Percentiles rank a stretch among this genome's conserved stretches.
phyloP scores from a whole-genome alignment of 495 filamentous ascomycete genomes.

The Amphirosellinia nigrospora region DNA sequence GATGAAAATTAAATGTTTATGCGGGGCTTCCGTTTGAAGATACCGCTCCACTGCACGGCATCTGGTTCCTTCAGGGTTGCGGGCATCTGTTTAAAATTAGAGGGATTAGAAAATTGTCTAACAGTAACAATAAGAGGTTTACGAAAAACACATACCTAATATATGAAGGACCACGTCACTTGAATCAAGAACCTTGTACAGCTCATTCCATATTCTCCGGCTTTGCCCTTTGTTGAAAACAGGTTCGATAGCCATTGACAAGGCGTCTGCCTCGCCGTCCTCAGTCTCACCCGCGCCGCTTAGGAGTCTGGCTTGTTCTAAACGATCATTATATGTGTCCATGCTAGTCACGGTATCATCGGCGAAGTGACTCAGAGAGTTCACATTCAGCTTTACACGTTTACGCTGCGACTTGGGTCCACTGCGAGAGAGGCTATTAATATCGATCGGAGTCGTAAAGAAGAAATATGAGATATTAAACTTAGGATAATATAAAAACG shows the following conservation, averaged over 20 bases:
- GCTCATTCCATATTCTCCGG: constrained; percentile 96
- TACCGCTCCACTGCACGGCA: constrained; percentile 94
- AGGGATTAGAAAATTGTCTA: neutral
- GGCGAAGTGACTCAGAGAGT: constrained; percentile 80
- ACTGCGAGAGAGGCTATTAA: too few species aligned
- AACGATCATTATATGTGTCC: constrained; percentile 76
- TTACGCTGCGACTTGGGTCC: constrained; percentile 94
- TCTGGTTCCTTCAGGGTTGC: constrained; percentile 88
- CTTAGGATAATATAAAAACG: too few species aligned
- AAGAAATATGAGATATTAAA: too few species aligned
- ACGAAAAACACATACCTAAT: constrained; percentile 47
- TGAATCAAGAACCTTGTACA: constrained; percentile 86
- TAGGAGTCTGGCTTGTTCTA: constrained; percentile 73
- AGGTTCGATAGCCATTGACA: constrained; percentile 78
- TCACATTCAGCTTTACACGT: constrained; percentile 83
- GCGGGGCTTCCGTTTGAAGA: constrained; percentile 87
- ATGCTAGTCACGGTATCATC: constrained; percentile 77
- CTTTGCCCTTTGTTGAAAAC: constrained; percentile 94
- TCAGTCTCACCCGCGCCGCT: constrained; percentile 67
- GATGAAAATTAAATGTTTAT: constrained; percentile 92
- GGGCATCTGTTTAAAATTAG: constrained; percentile 63
- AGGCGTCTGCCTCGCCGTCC: constrained; percentile 52
- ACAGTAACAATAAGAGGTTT: too few species aligned
- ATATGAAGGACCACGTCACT: constrained; percentile 96
- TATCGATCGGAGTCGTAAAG: too few species aligned